Evolutionary conservation across 495 filamentous ascomycete genomes (phyloP), one percentile per base, ranked within the genome.

Genomic region (Aspergillus carlsbadensis): DNA sequence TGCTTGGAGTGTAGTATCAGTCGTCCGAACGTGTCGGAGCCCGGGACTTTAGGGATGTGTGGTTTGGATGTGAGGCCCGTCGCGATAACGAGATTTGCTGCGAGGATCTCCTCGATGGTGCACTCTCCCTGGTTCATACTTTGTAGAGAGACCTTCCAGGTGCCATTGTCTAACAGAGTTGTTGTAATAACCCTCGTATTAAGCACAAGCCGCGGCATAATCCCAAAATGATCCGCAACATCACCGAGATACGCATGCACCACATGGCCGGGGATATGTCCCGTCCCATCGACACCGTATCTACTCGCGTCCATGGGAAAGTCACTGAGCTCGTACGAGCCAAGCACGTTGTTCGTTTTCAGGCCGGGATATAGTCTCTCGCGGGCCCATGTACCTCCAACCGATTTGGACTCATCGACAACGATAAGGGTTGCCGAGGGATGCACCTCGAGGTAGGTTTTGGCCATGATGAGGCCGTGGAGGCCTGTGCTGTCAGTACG

Each of bases 321-420:
- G 29, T 70, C 67, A 1, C 72, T 70, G 18, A 68, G 66, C n/a
- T 79, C 69, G 51, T 75, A 73, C 7, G 59, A 60, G 18, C 75
- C 74, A 22, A 67, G 37, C 15, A 66, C 61, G 37, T 70, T 70
- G 35, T 81, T 74, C 5, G 70, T 66, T 13, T 71, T 62, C 24
- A 81, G 64, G 2, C 64, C 76, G 3, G 77, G 73, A 57, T 84
- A 82, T 15, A 82, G 56, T 33, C 77, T 65, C n/a, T 76, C 65
- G 26, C 69, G 63, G 41, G 75, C 69, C 81, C 81, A 84, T 0
- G 77, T 78, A 3, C 81, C 81, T 1, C 81, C 81, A 22, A 79
- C 58, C 0, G 64, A 69, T 10, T 58, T 41, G 6, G 75, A 62
- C 0, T 69, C 57, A 54, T 85, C 81, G 29, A 88, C 59, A 33